A percentile compares a stretch with the other conserved stretches of the same genome.
Evolutionary conservation across 495 filamentous ascomycete species (phyloP).

Genomic region (Penicillium pulvis): DNA sequence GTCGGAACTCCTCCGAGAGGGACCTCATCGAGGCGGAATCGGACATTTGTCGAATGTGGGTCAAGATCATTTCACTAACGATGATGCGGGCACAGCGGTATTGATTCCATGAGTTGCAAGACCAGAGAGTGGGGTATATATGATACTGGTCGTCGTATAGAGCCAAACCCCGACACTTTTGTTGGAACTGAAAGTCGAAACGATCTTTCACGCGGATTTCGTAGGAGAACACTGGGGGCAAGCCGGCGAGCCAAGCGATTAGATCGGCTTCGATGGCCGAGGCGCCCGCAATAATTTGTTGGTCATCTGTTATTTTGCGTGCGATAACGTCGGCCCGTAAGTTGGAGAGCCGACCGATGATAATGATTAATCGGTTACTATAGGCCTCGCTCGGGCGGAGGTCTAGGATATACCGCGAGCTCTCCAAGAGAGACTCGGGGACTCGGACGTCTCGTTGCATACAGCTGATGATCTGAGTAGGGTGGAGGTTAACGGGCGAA

Average conservation of each 20-base stretch:
- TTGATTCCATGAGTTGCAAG: conserved; percentile 61
- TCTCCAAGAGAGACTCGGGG: conserved; percentile 38
- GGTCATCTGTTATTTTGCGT: conserved; percentile 37
- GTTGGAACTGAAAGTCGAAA: conserved; percentile 25
- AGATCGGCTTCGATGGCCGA: conserved; percentile 55
- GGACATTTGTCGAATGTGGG: conserved; percentile 21
- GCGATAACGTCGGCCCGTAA: conserved; percentile 48
- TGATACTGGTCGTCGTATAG: conserved; percentile 61
- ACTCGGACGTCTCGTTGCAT: conserved; percentile 40
- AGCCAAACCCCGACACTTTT: conserved; percentile 27
- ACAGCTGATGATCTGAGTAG: conserved; percentile 40
- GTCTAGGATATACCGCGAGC: conserved; percentile 36
- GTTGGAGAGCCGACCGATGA: conserved; percentile 45
- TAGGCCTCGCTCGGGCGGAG: conserved; percentile 39
- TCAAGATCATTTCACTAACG: conserved; percentile 53
- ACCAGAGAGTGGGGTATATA: conserved; percentile 59
- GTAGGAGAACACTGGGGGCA: conserved; percentile 43
- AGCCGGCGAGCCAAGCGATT: conserved; percentile 40
- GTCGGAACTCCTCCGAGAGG: conserved; percentile 35
- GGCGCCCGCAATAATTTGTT: conserved; percentile 47
- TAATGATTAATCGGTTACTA: conserved; percentile 39
- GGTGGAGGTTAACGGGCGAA: not conserved
- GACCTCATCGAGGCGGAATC: conserved; percentile 14
- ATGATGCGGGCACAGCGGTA: conserved; percentile 64
- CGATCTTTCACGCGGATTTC: conserved; percentile 28